These are phyloP conservation scores for Nicotiana undulata DNA, from an alignment of 257 asterid species.

Conservation along the genomic window DNA sequence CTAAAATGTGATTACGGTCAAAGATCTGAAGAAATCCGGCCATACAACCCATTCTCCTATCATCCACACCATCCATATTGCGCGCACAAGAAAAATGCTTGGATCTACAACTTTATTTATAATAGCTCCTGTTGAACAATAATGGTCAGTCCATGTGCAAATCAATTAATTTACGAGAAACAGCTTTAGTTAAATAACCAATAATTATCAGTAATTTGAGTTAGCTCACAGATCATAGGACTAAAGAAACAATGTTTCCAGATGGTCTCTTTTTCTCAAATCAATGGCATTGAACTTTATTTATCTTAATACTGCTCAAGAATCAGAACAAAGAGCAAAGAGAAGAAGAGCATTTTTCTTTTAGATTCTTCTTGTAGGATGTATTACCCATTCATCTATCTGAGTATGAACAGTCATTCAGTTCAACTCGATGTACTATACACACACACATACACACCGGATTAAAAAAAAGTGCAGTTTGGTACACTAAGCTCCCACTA, in stretches of 20 bases:
- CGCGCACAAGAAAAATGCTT: background rate
- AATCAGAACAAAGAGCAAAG: background rate
- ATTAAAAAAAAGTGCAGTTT: background rate
- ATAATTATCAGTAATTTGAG: background rate
- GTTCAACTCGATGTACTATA: background rate
- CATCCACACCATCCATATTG: conserved; percentile 8
- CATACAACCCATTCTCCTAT: conserved; percentile 67
- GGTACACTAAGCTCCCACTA: no score
- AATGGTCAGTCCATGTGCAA: background rate
- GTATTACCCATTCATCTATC: background rate
- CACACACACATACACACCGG: background rate
- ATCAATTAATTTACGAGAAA: conserved; percentile 1
- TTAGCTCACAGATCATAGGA: background rate
- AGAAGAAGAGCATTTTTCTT: background rate
- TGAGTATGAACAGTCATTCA: background rate
- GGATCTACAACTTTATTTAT: background rate
- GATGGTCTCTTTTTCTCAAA: background rate
- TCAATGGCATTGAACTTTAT: background rate
- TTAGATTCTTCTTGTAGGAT: background rate
- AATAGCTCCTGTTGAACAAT: conserved; percentile 6
- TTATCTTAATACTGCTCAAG: background rate
- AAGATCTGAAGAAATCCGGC: conserved; percentile 71
- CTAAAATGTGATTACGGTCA: conserved; percentile 63
- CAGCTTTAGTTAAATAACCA: background rate
- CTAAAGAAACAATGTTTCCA: background rate